These are phyloP conservation scores for Symmetrospora coprosmae DNA, from an alignment of 768 basidiomycete genomes.

Conservation along the genomic window DNA sequence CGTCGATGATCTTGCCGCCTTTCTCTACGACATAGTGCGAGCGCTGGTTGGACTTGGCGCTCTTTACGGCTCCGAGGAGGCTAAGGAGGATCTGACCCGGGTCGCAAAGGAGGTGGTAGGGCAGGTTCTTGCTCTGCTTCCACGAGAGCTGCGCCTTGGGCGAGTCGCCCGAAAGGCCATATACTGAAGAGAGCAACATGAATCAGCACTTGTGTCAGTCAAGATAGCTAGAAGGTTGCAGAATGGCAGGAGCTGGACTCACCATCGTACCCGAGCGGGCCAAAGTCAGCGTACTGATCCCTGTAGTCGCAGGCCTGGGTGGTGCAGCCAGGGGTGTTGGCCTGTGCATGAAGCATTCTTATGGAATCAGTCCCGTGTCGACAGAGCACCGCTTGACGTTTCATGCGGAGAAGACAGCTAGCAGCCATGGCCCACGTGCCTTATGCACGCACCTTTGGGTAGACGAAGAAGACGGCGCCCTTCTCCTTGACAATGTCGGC, in stretches of 20 bases:
- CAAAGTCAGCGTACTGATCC: conserved; percentile 17
- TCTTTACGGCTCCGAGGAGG: conserved; percentile 3
- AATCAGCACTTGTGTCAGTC: neutral
- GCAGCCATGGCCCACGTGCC: too few species aligned
- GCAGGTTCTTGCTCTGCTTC: conserved; percentile 14
- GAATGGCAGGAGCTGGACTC: neutral
- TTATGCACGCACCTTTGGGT: neutral
- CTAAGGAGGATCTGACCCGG: conserved; percentile 12
- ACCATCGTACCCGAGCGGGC: conserved; percentile 19
- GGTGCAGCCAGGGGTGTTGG: conserved; percentile 1
- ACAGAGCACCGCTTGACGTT: too few species aligned
- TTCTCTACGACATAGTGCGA: conserved; percentile 14
- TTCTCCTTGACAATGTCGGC: conserved; percentile 15
- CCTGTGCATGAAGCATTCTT: neutral
- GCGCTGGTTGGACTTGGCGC: conserved; percentile 3
- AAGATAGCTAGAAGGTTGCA: neutral
- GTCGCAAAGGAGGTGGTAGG: conserved; percentile 14
- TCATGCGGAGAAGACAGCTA: too few species aligned
- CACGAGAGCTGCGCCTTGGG: conserved; percentile 16
- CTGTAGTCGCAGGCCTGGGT: conserved; percentile 19
- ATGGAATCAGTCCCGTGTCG: too few species aligned
- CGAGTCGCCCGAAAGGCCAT: conserved; percentile 10
- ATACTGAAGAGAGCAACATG: neutral
- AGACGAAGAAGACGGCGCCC: conserved; percentile 19
- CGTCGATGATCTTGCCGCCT: conserved; percentile 17